Evolutionary conservation across 257 asterid species (phyloP).

Genomic region (Solanum habrochaites): DNA sequence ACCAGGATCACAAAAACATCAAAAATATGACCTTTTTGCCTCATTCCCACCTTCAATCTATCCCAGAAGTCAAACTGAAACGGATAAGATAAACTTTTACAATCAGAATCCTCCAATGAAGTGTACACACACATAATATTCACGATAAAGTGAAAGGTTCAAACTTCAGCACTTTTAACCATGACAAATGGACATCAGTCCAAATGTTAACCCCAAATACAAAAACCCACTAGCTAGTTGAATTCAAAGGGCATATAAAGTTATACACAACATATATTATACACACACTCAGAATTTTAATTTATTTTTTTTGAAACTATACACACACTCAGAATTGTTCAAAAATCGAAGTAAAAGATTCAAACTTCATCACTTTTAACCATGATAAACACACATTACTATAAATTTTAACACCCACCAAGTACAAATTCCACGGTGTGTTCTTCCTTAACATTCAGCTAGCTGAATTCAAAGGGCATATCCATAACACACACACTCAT

Average conservation of each 20-base stretch:
- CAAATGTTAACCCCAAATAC: background rate
- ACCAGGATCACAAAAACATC: conserved; percentile 23
- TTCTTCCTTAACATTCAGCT: background rate
- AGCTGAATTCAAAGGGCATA: background rate
- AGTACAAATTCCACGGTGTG: background rate
- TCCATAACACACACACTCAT: background rate
- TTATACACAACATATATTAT: background rate
- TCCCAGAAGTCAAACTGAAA: background rate
- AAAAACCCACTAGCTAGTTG: background rate
- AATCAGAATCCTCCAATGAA: background rate
- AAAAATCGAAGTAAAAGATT: background rate
- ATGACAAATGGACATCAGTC: background rate
- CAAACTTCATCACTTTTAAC: background rate
- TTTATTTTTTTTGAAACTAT: no score
- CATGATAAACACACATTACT: background rate
- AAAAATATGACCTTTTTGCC: conserved; percentile 17
- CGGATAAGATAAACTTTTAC: background rate
- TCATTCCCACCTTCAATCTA: conserved; percentile 28
- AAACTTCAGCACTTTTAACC: background rate
- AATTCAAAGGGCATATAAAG: background rate
- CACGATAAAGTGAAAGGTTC: background rate
- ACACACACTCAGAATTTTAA: background rate
- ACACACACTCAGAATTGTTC: background rate
- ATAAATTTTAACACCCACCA: background rate
- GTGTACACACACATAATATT: background rate